Evolutionary conservation across 768 basidiomycete species (phyloP).

Genomic region (Clavulina sp.): DNA sequence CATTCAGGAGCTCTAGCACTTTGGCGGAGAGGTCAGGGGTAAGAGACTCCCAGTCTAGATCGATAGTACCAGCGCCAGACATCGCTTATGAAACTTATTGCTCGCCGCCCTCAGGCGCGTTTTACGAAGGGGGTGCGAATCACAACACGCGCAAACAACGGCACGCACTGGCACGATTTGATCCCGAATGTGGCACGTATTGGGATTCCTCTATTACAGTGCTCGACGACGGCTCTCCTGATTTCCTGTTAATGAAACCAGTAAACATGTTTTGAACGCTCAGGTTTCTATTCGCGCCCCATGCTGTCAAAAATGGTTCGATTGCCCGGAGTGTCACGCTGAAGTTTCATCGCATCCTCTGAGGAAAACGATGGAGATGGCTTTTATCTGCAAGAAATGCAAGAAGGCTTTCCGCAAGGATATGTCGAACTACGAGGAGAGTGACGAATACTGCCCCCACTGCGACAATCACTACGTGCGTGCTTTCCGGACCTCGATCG

Average conservation of each 20-base stretch:
- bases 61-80: constrained; percentile 61
- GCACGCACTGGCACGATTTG: background rate
- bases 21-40: constrained; percentile 50
- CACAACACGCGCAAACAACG: too few species aligned
- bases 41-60: constrained; percentile 82
- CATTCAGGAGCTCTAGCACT: constrained; percentile 61
- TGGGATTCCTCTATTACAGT: background rate
- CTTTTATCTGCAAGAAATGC: constrained; percentile 73
- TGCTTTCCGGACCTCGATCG: constrained; percentile 6
- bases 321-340: constrained; percentile 90
- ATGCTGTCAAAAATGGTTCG: constrained; percentile 96
- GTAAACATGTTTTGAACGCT: constrained; percentile 92
- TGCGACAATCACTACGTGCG: constrained; percentile 96
- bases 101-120: background rate
- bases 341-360: constrained; percentile 63
- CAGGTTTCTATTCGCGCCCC: constrained; percentile 93
- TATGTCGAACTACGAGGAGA: constrained; percentile 81
- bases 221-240: background rate
- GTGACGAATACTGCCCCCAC: constrained; percentile 95
- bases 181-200: background rate
- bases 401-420: constrained; percentile 96
- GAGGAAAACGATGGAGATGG: constrained; percentile 65
- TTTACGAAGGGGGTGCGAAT: too few species aligned
- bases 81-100: background rate
- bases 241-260: constrained; percentile 18